A percentile compares a stretch with the other conserved stretches of the same genome.
phyloP scores from a whole-genome alignment of 2,329 filamentous ascomycete species.

The Metarhizium robertsii region DNA sequence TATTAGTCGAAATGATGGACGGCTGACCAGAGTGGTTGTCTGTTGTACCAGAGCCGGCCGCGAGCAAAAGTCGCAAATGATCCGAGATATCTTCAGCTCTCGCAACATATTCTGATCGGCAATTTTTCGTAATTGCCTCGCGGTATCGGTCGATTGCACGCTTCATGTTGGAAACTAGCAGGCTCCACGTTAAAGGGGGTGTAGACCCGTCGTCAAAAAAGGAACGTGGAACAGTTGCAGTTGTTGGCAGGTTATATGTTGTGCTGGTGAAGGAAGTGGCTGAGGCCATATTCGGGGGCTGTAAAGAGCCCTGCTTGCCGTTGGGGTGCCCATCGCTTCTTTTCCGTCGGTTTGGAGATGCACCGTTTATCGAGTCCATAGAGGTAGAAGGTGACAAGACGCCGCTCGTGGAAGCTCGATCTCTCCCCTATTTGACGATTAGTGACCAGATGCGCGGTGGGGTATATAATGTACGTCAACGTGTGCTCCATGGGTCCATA shows the following conservation, averaged over 20 bases:
- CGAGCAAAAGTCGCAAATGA: constrained; percentile 84
- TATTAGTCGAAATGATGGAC: constrained; percentile 98
- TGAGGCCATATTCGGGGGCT: constrained; percentile 43
- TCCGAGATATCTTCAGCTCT: constrained; percentile 98
- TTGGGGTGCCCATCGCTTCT: constrained; percentile 48
- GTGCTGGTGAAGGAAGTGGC: constrained; percentile 54
- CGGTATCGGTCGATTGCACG: constrained; percentile 82
- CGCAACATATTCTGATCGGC: constrained; percentile 83
- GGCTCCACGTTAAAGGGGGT: constrained; percentile 77
- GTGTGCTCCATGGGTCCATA: constrained; percentile 30
- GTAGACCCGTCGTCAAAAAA: constrained; percentile 87
- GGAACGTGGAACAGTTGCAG: constrained; percentile 60
- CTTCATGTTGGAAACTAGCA: constrained; percentile 88
- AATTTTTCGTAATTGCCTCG: constrained; percentile 74
- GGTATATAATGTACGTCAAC: not conserved
- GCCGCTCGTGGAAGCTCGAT: constrained; percentile 58
- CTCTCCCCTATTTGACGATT: constrained; percentile 36
- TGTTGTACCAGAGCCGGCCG: constrained; percentile 90
- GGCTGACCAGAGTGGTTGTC: constrained; percentile 98
- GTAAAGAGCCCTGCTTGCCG: constrained; percentile 24
- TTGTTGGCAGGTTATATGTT: constrained; percentile 47
- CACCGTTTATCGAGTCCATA: constrained; percentile 77
- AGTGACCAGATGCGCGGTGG: not conserved
- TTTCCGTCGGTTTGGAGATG: constrained; percentile 48
- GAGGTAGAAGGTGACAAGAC: constrained; percentile 79